phyloP scores from a whole-genome alignment of 768 basidiomycete species.

The Pleurotus djamor region DNA sequence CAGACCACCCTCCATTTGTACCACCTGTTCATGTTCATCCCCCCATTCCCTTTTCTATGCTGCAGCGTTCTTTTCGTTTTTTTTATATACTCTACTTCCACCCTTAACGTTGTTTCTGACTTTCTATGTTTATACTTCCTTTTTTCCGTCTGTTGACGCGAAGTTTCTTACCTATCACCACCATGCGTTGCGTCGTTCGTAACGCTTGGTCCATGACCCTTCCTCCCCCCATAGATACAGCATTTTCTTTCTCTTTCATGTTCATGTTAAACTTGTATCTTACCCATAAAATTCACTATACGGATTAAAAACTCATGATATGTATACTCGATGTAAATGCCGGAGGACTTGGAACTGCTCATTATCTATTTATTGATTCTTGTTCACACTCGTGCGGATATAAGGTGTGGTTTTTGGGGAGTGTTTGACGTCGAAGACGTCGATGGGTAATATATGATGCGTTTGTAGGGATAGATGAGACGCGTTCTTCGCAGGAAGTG shows the following conservation, averaged over 20 bases:
- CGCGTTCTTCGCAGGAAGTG: not conserved
- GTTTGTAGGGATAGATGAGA: too few relatives aligned
- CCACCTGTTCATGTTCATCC: too few relatives aligned
- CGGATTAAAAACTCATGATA: constrained; percentile 1
- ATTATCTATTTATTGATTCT: not conserved
- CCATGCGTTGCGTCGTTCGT: not conserved
- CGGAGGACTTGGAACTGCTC: not conserved
- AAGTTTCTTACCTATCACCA: not conserved
- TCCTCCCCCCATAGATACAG: constrained; percentile 1
- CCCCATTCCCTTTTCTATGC: too few relatives aligned
- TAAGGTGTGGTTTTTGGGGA: too few relatives aligned
- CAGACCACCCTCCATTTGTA: too few relatives aligned
- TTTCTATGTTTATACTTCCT: constrained; percentile 4
- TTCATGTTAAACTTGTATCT: not conserved
- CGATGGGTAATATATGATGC: too few relatives aligned
- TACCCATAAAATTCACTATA: not conserved
- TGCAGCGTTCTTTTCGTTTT: not conserved
- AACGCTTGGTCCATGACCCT: not conserved
- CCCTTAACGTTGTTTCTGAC: not conserved
- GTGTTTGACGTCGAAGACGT: too few relatives aligned
- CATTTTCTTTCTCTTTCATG: not conserved
- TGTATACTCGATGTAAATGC: not conserved
- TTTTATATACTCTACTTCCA: not conserved
- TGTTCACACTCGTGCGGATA: too few relatives aligned
- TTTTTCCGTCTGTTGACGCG: not conserved